A percentile compares a stretch with the other conserved stretches of the same genome.
Conservation (phyloP, 2,329 filamentous ascomycete species). For the Fusarium xyrophilum region DNA sequence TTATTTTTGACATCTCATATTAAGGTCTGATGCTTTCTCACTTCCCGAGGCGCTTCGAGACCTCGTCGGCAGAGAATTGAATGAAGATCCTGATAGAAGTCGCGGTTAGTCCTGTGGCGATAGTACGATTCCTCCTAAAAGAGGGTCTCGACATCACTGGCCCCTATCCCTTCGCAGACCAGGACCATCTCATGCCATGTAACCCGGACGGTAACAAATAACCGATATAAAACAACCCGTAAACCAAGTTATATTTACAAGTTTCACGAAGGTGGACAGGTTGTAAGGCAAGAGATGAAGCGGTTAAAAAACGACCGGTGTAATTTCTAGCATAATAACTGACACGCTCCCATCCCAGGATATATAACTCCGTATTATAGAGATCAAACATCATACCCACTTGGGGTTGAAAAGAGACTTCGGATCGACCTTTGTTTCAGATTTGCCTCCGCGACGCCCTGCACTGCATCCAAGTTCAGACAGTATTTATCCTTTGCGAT, state of each 20-base stretch:
- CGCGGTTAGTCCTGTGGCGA: too few relatives aligned
- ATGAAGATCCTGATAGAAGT: too few relatives aligned
- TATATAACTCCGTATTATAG: background rate
- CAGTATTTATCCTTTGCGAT: constrained; percentile 24
- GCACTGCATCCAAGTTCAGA: background rate
- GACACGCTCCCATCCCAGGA: background rate
- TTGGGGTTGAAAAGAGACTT: background rate
- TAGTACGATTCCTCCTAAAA: background rate
- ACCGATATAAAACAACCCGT: background rate
- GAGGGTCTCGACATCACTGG: background rate
- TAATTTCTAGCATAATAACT: background rate
- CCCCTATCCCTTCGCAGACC: background rate
- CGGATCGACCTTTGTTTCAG: constrained; percentile 1
- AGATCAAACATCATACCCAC: background rate
- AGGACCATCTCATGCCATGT: background rate
- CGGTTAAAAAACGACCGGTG: background rate
- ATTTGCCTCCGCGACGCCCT: background rate
- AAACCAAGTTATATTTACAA: background rate
- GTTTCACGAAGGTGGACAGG: background rate
- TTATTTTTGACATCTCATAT: too few relatives aligned
- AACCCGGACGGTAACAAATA: background rate
- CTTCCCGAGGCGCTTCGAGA: too few relatives aligned
- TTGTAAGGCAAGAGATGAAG: background rate
- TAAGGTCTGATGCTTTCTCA: too few relatives aligned
- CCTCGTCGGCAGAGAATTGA: too few relatives aligned